Base-by-base conservation (phyloP, 345 rosid genomes). In the Balakata baccata region DNA sequence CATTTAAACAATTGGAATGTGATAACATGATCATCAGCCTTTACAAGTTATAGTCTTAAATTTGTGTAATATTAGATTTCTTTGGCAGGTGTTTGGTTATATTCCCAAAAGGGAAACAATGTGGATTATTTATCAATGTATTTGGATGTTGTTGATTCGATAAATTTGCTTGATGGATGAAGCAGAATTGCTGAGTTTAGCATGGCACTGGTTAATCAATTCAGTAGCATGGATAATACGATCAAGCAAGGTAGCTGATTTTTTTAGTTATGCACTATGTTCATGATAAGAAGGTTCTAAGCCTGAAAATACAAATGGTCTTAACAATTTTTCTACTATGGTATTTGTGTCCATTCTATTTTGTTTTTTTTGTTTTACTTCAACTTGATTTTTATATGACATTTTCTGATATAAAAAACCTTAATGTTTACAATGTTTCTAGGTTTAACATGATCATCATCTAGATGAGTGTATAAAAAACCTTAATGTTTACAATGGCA, bases 101-200 rank as follows among this genome's bases (percentile, higher is more conserved):
- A 25, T 78, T 39, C 43, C 82, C 84, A 12, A 81, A 75, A 63
- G 82, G 82, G 57, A 78, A 72, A 69, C n/a, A 68, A 39, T 13
- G 64, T 18, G 34, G 79, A 78, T 4, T 8, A 45, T 51, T 65
- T 78, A 65, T 75, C 82, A 3, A 64, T 81, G 23, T 78, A 72
- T 14, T 46, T 81, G 50, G 84, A 68, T 7, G 77, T 61, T 14
- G 75, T 80, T 17, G 79, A 78, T 64, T 22, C 84, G 4, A 9
- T n/a, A 11, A 68, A 25, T 23, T 69, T 81, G 67, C 84, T 82
- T 18, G 1, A 17, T 4, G 80, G 80, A 3, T 81, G 84, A 80
- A 75, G 68, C 41, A 75, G 82, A 65, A 34, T 69, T 13, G 82
- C 80, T 11, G 22, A 56, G 25, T 75, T 78, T 65, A 75, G 74